A percentile compares a stretch with the other conserved stretches of the same genome.
Conservation (phyloP, 805 yeast species). For the Candida boidinii region DNA sequence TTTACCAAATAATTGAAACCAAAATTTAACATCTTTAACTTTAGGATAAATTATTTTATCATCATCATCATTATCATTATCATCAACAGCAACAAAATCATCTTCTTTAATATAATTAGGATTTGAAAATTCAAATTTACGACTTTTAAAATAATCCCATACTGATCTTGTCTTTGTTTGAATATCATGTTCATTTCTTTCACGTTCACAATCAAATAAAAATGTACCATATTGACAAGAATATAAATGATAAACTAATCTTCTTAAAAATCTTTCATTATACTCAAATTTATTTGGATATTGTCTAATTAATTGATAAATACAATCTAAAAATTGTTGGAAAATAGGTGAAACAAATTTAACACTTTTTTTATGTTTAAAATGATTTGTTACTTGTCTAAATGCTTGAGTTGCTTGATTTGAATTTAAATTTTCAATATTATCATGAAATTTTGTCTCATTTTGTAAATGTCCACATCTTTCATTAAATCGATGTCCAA, state of each 20-base stretch:
- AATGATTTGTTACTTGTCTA: slow-evolving; percentile 40
- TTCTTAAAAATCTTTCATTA: slow-evolving; percentile 77
- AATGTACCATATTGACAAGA: slow-evolving; percentile 96
- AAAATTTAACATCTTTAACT: slow-evolving; percentile 64
- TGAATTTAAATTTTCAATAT: slow-evolving; percentile 25
- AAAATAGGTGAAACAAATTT: slow-evolving; percentile 83
- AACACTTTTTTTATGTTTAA: slow-evolving; percentile 38
- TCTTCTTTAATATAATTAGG: slow-evolving; percentile 30
- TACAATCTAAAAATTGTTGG: slow-evolving; percentile 88
- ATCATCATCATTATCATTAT: slow-evolving; percentile 35
- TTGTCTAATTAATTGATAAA: slow-evolving; percentile 69
- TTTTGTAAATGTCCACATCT: slow-evolving; percentile 68
- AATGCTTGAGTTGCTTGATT: slow-evolving; percentile 29
- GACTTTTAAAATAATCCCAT: slow-evolving; percentile 88
- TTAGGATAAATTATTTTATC: slow-evolving; percentile 50
- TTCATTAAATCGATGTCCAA: slow-evolving; percentile 86
- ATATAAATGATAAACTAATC: slow-evolving; percentile 79
- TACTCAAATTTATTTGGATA: slow-evolving; percentile 72
- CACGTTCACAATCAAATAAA: slow-evolving; percentile 65
- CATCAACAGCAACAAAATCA: slow-evolving; percentile 32
- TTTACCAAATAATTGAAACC: slow-evolving; percentile 81
- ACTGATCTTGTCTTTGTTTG: slow-evolving; percentile 57
- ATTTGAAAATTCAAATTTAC: slow-evolving; percentile 63
- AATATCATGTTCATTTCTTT: slow-evolving; percentile 37
- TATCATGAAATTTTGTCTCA: slow-evolving; percentile 39